Conservation (phyloP, 139 green algal genomes). For the Coccomyxa sp. region DNA sequence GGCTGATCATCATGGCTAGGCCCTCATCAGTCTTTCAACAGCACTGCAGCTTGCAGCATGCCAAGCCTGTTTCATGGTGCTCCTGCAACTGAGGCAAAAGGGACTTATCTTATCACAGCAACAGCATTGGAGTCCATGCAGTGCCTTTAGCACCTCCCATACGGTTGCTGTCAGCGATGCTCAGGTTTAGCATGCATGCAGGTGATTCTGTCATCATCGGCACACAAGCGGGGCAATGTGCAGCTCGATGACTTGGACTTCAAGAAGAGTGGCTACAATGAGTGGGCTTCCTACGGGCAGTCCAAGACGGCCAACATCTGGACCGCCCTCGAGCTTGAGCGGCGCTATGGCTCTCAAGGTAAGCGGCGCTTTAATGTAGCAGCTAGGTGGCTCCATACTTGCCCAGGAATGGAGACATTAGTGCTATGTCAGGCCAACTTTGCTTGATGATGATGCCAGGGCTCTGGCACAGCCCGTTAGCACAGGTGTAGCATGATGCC, state of each 20-base stretch:
- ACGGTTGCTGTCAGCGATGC: background rate
- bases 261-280: slow-evolving; percentile 13
- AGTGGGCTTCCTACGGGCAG: slow-evolving; percentile 17
- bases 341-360: slow-evolving; percentile 8
- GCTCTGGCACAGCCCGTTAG: no score
- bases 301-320: slow-evolving; percentile 29
- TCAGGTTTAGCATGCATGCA: background rate
- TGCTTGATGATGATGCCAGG: no score
- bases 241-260: slow-evolving; percentile 24
- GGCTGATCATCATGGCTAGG: no score
- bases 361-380: background rate
- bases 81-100: no score
- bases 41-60: background rate
- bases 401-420: no score
- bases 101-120: no score
- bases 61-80: no score
- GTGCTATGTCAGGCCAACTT: no score
- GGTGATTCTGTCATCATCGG: background rate
- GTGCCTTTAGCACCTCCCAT: no score
- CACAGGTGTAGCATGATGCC: no score
- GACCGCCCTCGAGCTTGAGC: slow-evolving; percentile 17
- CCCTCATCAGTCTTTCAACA: no score
- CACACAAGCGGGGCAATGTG: background rate
- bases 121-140: no score
- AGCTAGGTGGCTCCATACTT: background rate